Evolutionary conservation across 768 basidiomycete genomes (phyloP).

Genomic region (Naganishia vishniacii): DNA sequence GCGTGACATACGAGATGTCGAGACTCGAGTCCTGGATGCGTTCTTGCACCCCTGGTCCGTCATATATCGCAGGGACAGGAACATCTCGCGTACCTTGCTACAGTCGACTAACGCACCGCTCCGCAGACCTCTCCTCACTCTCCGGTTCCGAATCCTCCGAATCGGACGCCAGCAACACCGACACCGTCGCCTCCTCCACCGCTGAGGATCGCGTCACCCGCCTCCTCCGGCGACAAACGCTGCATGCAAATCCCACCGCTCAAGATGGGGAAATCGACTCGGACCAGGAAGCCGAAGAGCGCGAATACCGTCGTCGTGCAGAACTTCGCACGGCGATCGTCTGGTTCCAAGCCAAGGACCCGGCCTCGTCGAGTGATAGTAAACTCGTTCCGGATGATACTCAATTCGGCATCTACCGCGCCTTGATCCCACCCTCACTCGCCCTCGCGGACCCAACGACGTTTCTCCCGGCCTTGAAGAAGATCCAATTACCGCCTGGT

Average conservation of each 20-base stretch:
- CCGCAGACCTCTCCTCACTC: slow-evolving; percentile 56
- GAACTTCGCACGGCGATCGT: slow-evolving; percentile 63
- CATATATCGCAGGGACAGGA: no score
- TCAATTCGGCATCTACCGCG: slow-evolving; percentile 81
- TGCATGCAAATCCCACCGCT: slow-evolving; percentile 48
- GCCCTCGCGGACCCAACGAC: slow-evolving; percentile 33
- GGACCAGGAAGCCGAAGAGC: slow-evolving; percentile 42
- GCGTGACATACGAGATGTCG: no score
- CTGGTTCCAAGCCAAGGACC: slow-evolving; percentile 63
- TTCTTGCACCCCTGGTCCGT: no score
- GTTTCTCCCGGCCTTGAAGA: slow-evolving; percentile 40
- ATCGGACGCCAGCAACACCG: slow-evolving; percentile 26
- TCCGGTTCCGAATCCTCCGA: slow-evolving; percentile 74
- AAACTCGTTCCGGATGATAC: slow-evolving; percentile 54
- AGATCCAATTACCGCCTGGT: slow-evolving; percentile 36
- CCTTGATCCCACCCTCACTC: slow-evolving; percentile 58
- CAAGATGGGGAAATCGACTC: no score
- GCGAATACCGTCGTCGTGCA: slow-evolving; percentile 46
- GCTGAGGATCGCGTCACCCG: slow-evolving; percentile 54
- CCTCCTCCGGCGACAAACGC: slow-evolving; percentile 62
- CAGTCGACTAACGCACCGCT: no score
- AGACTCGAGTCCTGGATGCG: no score
- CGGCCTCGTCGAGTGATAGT: not conserved
- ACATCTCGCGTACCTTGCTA: no score
- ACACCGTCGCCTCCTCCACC: slow-evolving; percentile 1